These are phyloP conservation scores for Syncephalastrum monosporum DNA, from an alignment of 371 early-diverging fungal species.

Conservation along the genomic window DNA sequence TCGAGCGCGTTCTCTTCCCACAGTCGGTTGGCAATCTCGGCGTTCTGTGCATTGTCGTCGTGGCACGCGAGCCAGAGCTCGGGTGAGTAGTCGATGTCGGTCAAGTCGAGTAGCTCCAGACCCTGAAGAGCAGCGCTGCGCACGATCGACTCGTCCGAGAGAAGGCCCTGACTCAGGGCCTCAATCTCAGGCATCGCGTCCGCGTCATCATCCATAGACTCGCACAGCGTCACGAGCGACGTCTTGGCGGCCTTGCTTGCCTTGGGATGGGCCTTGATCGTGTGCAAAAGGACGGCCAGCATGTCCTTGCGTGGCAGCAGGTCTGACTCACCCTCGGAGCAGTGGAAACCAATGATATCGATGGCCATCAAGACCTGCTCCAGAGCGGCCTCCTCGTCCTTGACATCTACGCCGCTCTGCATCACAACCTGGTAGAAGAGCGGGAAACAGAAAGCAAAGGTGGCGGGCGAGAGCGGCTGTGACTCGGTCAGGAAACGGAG, in stretches of 20 bases:
- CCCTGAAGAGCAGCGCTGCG: conserved; percentile 79
- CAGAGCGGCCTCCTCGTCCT: conserved; percentile 48
- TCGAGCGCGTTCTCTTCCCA: conserved; percentile 82
- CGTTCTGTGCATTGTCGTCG: conserved; percentile 61
- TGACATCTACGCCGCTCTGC: conserved; percentile 64
- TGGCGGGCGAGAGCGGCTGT: conserved; percentile 65
- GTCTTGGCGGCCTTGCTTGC: conserved; percentile 61
- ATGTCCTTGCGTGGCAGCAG: conserved; percentile 75
- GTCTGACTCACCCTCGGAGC: conserved; percentile 50
- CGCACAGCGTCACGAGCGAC: conserved; percentile 65
- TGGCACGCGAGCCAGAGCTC: conserved; percentile 70
- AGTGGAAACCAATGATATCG: conserved; percentile 73
- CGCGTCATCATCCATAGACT: conserved; percentile 63
- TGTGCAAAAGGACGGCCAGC: conserved; percentile 64
- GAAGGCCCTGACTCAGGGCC: conserved; percentile 70
- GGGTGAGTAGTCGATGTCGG: conserved; percentile 60
- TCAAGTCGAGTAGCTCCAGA: conserved; percentile 68
- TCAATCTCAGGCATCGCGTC: conserved; percentile 57
- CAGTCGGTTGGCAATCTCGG: conserved; percentile 65
- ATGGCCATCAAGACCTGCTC: conserved; percentile 78
- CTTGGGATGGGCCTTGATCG: conserved; percentile 71
- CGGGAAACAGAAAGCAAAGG: conserved; percentile 85
- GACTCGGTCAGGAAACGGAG: conserved; percentile 69
- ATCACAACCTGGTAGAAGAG: conserved; percentile 69
- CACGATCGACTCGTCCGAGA: conserved; percentile 73